Evolutionary conservation across 2,329 filamentous ascomycete genomes (phyloP), one percentile per base, ranked within the genome.

Genomic region (Aspergillus candidus): DNA sequence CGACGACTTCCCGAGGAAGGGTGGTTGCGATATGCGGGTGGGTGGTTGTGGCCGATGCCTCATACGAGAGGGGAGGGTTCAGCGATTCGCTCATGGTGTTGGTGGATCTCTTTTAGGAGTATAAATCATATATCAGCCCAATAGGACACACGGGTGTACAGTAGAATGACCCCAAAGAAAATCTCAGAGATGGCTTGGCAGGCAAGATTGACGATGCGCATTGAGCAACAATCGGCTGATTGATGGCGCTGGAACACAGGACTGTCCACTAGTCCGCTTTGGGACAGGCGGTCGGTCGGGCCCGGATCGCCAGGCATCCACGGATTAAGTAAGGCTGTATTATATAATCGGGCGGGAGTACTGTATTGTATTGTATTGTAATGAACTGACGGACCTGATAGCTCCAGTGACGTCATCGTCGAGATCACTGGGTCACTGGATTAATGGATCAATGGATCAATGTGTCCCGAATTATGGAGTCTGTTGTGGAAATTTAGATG

Each of bases 1-100:
- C 83, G 11, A 93, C 78, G 15, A 97, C 93, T 67, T 96, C 90
- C 4, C 77, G 73, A 0, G 93, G 93, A 2, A 97, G 78, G 7
- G 78, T 77, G 46, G 76, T 75, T 32, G 86, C 83, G 47, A 79
- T 67, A 63, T 83, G 80, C 51, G 83, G 84, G 66, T 89, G 76
- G 35, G 81, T 88, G 44, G 84, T 77, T 52, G 83, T 83, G 40
- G 83, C 80, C 6, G 86, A 90, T 46, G 84, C 78, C 66, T 88
- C 83, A 65, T 86, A 84, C 61, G 82, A 86, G 50, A 89, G 76
- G 3, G 84, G 82, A 51, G 84, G 82, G 62, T 84, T 79, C 50
- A 83, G 54, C 31, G 60, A 53, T 43, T 71, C 69, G 18, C 66
- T 58, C 71, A 74, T 74, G 44, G 39, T 53, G 50, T 41, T 27